Conservation (phyloP, 352 stramenopile genomes). For the Globisporangium barbulae region DNA sequence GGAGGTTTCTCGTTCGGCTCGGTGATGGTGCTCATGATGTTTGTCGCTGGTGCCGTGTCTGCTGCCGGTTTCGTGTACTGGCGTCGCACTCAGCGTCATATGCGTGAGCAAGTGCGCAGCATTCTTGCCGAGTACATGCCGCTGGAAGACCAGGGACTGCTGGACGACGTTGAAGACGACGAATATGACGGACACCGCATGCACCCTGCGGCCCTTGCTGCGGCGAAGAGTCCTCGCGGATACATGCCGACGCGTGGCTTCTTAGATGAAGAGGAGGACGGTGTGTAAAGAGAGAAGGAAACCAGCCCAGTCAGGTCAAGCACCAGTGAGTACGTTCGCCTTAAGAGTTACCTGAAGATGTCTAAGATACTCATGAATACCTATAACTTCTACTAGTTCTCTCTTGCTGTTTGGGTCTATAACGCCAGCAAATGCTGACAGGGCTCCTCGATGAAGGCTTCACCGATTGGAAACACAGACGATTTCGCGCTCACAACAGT, state of each 20-base stretch:
- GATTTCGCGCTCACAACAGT: too few relatives aligned
- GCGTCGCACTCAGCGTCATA: constrained; percentile 90
- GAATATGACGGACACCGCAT: constrained; percentile 54
- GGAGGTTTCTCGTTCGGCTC: constrained; percentile 77
- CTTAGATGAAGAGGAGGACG: constrained; percentile 79
- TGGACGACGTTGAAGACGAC: constrained; percentile 68
- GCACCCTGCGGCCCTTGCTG: constrained; percentile 63
- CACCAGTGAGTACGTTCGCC: not conserved
- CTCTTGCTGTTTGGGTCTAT: too few relatives aligned
- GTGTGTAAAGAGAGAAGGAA: constrained; percentile 37
- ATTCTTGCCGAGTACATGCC: constrained; percentile 98
- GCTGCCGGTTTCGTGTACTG: constrained; percentile 88
- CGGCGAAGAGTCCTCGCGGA: constrained; percentile 78
- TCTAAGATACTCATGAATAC: too few relatives aligned
- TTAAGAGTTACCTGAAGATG: too few relatives aligned
- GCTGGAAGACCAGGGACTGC: constrained; percentile 81
- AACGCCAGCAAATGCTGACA: too few relatives aligned
- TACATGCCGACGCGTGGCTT: constrained; percentile 86
- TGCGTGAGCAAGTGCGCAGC: constrained; percentile 94
- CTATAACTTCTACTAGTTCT: too few relatives aligned
- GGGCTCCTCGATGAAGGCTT: too few relatives aligned
- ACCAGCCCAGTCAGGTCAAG: not conserved
- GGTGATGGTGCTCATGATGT: constrained; percentile 81
- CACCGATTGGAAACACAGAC: too few relatives aligned
- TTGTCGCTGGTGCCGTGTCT: constrained; percentile 74